Evolutionary conservation across 169 alveolate species (phyloP).

Genomic region (Besnoitia besnoiti): DNA sequence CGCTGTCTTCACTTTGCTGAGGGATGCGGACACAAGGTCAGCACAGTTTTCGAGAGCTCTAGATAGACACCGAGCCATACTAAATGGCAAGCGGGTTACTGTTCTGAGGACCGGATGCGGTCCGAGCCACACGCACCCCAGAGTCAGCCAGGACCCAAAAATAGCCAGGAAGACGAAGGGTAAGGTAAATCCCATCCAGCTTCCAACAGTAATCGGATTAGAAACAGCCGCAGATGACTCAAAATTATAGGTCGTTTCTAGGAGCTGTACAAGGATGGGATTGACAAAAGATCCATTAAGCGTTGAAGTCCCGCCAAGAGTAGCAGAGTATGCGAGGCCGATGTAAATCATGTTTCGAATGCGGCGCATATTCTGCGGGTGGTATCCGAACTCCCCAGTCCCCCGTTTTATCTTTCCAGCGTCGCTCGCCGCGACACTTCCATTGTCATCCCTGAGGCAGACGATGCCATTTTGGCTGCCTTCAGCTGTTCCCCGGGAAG

Average conservation of each 20-base stretch:
- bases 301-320: slow-evolving; percentile 53
- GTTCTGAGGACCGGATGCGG: neutral
- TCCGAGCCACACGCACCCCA: slow-evolving; percentile 53
- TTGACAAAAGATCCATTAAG: slow-evolving; percentile 52
- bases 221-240: neutral
- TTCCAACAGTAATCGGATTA: slow-evolving; percentile 39
- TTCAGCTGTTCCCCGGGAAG: neutral
- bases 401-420: neutral
- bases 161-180: slow-evolving; percentile 35
- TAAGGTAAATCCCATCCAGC: slow-evolving; percentile 40
- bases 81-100: neutral
- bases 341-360: slow-evolving; percentile 37
- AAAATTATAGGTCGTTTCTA: slow-evolving; percentile 38
- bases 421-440: neutral
- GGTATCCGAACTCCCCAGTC: neutral
- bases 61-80: neutral
- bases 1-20: too few relatives aligned
- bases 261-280: slow-evolving; percentile 39
- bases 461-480: neutral
- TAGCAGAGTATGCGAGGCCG: slow-evolving; percentile 63
- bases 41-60: neutral
- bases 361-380: neutral
- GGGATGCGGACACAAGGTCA: too few relatives aligned
- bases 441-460: neutral
- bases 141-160: slow-evolving; percentile 29